Conservation (phyloP, 164 flowering plant species). For the Tinospora cordifolia region DNA sequence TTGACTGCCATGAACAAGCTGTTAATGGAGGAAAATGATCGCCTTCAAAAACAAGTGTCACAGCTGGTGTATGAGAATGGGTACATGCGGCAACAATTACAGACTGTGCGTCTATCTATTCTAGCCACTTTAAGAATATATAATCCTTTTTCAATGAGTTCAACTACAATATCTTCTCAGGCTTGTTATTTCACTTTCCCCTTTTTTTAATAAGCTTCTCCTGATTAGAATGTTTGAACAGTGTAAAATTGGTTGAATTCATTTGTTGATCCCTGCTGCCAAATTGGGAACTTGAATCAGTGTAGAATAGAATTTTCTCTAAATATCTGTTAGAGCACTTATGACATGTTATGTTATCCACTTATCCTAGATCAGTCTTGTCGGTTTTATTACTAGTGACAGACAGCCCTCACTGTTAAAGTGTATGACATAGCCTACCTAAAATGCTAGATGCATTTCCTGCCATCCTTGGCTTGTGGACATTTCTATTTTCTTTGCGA, state of each 20-base stretch:
- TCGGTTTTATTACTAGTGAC: neutral
- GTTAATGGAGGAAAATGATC: constrained; percentile 79
- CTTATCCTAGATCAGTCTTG: neutral
- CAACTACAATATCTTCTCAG: neutral
- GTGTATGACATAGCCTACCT: neutral
- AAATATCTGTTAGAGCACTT: neutral
- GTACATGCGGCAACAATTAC: constrained; percentile 63
- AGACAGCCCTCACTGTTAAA: neutral
- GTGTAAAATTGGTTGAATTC: neutral
- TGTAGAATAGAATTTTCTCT: neutral
- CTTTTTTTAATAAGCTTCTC: neutral
- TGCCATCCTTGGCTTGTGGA: neutral
- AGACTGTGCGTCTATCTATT: constrained; percentile 24
- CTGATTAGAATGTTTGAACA: neutral
- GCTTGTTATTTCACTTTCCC: neutral
- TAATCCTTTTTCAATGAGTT: neutral
- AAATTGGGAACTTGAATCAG: neutral
- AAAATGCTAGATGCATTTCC: neutral
- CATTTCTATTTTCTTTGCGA: neutral
- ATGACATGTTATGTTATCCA: neutral
- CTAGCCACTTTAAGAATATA: neutral
- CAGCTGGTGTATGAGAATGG: constrained; percentile 77
- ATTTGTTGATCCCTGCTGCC: neutral
- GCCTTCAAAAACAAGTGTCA: constrained; percentile 75
- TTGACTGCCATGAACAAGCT: constrained; percentile 74